Conservation (phyloP, 139 green algal genomes). For the Picochlorum sp. region DNA sequence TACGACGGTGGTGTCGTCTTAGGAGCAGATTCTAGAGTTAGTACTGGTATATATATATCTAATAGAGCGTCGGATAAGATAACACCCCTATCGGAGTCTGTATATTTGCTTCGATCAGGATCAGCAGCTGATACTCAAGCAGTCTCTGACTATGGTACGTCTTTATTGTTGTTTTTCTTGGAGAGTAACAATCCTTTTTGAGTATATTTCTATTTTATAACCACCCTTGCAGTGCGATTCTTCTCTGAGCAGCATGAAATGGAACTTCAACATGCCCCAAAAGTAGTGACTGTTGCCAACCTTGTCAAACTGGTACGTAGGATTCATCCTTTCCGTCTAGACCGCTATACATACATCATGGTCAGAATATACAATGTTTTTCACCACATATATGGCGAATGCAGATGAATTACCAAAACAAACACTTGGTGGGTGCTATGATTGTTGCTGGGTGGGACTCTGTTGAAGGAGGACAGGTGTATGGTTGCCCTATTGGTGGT, state of each 20-base stretch:
- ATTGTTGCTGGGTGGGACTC: constrained; percentile 91
- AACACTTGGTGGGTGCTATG: constrained; percentile 86
- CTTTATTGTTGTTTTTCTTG: not conserved
- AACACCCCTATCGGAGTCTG: constrained; percentile 68
- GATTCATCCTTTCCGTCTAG: not conserved
- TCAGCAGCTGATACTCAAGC: constrained; percentile 83
- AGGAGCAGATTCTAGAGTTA: constrained; percentile 78
- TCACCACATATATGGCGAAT: not conserved
- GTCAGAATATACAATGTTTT: not conserved
- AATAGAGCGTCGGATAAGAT: constrained; percentile 96
- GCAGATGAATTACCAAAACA: constrained; percentile 88
- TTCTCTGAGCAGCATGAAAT: constrained; percentile 42
- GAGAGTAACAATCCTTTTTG: not conserved
- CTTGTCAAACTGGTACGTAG: constrained; percentile 62
- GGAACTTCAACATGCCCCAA: constrained; percentile 45
- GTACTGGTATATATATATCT: constrained; percentile 84
- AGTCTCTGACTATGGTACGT: constrained; percentile 77
- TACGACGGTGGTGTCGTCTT: constrained; percentile 87
- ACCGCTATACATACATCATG: not conserved
- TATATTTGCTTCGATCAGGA: constrained; percentile 71
- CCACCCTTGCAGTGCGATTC: constrained; percentile 38
- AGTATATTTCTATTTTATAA: too few species aligned
- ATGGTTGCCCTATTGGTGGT: constrained; percentile 78
- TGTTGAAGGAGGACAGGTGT: constrained; percentile 71
- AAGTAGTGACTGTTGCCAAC: constrained; percentile 75